Evolutionary conservation across 208 protist species (phyloP), one percentile per base, ranked within the genome.

Genomic region (Crithidia sp.): DNA sequence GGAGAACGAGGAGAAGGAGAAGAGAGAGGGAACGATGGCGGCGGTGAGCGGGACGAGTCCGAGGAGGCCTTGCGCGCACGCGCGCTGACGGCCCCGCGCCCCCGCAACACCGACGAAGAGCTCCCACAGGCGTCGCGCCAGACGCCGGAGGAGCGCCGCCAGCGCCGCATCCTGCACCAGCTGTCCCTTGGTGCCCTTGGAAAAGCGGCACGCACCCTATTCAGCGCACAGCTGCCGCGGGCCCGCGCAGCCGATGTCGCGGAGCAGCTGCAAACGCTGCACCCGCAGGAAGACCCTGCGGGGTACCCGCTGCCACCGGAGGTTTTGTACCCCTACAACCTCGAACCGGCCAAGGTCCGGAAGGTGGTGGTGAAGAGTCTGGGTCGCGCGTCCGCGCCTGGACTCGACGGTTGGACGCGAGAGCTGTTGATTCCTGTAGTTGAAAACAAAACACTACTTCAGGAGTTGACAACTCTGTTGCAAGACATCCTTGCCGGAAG

Each of bases 401-500:
- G 62, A 2, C 50, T 81, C 16, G 77, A 82, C 61, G 69, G 77
- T 0, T 82, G 77, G 77, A 82, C 77, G 0, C 69, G 77, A 0
- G 77, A 82, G 52, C 63, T 77, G n/a, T 55, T 82, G n/a, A 36
- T 70, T 17, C 77, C 71, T 14, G 49, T 82, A 7, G 67, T 68
- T 41, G 59, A 74, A 45, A 44, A 71, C 43, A 5, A 55, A 16
- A 58, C 58, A 0, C 49, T 74, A 0, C 36, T 74, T 58, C n/a
- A 53, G 19, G 75, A 85, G 40, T 13, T 78, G 7, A 71, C 80
- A 0, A 52, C 70, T 2, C 39, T 77, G 2, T 17, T 78, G 1
- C 41, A 55, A 7, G 75, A 85, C 66, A 78, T 85, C 54, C 57
- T 78, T 2, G 56, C 47, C 41, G 67, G 58, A 0, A 68, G 54